Conservation (phyloP, 768 basidiomycete genomes). For the Dioszegia crocea region DNA sequence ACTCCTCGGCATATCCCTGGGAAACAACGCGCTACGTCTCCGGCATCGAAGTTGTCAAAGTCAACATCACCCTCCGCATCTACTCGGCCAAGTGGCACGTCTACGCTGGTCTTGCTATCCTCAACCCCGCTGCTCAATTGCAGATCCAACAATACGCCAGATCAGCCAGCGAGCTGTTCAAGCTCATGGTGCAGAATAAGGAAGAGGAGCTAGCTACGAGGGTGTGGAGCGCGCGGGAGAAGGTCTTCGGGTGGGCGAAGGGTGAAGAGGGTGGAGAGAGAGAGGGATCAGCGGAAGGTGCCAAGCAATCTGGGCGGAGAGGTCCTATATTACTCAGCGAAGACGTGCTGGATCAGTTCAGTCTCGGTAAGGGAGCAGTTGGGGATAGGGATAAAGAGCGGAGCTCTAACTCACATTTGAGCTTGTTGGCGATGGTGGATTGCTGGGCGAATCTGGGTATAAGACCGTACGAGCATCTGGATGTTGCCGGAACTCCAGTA, state of each 20-base stretch:
- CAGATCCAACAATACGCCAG: slow-evolving; percentile 91
- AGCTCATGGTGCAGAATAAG: slow-evolving; percentile 74
- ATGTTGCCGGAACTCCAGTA: slow-evolving; percentile 89
- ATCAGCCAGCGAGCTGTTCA: slow-evolving; percentile 83
- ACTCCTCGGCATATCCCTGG: slow-evolving; percentile 79
- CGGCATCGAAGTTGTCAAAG: slow-evolving; percentile 96
- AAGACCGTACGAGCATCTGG: slow-evolving; percentile 83
- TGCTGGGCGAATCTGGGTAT: slow-evolving; percentile 87
- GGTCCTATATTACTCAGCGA: slow-evolving; percentile 75
- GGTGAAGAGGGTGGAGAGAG: slow-evolving; percentile 30
- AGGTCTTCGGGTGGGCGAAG: slow-evolving; percentile 63
- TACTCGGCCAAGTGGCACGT: slow-evolving; percentile 99
- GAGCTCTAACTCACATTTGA: slow-evolving; percentile 78
- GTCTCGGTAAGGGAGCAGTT: slow-evolving; percentile 57
- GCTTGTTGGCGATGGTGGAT: slow-evolving; percentile 95
- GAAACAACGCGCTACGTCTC: slow-evolving; percentile 87
- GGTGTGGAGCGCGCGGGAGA: slow-evolving; percentile 66
- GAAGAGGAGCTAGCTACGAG: slow-evolving; percentile 62
- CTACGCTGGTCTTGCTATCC: slow-evolving; percentile 95
- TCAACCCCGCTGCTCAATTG: slow-evolving; percentile 80
- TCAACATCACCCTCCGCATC: slow-evolving; percentile 92
- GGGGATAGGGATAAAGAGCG: background rate
- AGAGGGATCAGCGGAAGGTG: background rate
- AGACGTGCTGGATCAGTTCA: slow-evolving; percentile 81
- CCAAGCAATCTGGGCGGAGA: background rate